phyloP scores from a whole-genome alignment of 2,329 filamentous ascomycete genomes.

The Didymella keratinophila region DNA sequence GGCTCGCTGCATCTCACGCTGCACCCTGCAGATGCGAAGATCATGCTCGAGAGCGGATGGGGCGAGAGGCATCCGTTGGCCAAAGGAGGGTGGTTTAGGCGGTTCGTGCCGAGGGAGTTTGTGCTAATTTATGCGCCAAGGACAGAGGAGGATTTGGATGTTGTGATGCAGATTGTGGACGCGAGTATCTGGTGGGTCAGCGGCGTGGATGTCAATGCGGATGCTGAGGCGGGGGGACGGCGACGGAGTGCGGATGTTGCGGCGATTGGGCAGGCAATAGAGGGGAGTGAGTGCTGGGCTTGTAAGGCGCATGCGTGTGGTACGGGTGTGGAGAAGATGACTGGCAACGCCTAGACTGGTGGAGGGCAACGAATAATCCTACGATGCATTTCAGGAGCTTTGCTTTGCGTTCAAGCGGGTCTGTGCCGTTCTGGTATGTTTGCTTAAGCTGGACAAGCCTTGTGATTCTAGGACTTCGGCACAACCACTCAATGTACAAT shows the following conservation, averaged over 20 bases:
- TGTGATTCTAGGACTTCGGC: not conserved
- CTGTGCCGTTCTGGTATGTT: conserved; percentile 4
- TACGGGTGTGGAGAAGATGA: conserved; percentile 37
- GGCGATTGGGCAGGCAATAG: conserved; percentile 30
- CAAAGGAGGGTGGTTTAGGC: conserved; percentile 69
- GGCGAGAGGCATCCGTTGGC: conserved; percentile 74
- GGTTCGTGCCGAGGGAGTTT: conserved; percentile 77
- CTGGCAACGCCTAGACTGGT: conserved; percentile 29
- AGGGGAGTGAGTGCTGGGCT: conserved; percentile 34
- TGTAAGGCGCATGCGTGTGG: conserved; percentile 40
- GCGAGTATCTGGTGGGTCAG: conserved; percentile 76
- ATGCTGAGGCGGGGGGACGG: conserved; percentile 21
- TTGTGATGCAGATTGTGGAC: conserved; percentile 73
- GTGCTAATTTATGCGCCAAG: conserved; percentile 84
- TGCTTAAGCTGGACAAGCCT: conserved; percentile 1
- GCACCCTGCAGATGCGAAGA: conserved; percentile 77
- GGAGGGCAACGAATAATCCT: not conserved
- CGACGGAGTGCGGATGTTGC: conserved; percentile 37
- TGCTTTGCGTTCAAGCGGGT: conserved; percentile 16
- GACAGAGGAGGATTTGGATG: conserved; percentile 70
- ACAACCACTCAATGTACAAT: not conserved
- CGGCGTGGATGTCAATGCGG: conserved; percentile 46
- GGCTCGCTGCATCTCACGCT: conserved; percentile 81
- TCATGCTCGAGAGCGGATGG: conserved; percentile 79
- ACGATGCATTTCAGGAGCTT: conserved; percentile 2